phyloP scores from a whole-genome alignment of 129 eudicot species.

The Chrysanthemum seticuspe region DNA sequence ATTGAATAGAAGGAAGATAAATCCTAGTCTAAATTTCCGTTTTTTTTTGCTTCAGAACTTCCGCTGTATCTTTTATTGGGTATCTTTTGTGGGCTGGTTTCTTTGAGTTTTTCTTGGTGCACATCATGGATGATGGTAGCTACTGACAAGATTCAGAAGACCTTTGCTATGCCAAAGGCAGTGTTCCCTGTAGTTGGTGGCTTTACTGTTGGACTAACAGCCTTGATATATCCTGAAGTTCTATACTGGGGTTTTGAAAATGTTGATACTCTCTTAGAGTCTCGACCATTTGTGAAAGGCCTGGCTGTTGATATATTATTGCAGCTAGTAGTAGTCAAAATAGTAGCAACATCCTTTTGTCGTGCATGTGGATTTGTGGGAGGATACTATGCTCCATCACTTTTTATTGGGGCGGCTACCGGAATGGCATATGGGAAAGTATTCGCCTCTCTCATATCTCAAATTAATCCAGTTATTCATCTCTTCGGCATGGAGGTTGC shows the following conservation, averaged over 20 bases:
- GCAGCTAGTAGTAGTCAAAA: slow-evolving; percentile 73
- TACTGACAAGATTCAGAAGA: slow-evolving; percentile 49
- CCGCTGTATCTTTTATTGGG: slow-evolving; percentile 93
- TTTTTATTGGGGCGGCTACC: slow-evolving; percentile 93
- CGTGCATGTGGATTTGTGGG: slow-evolving; percentile 95
- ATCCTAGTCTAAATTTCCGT: slow-evolving; percentile 9
- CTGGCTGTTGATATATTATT: slow-evolving; percentile 71
- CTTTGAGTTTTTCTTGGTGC: slow-evolving; percentile 67
- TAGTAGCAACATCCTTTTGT: slow-evolving; percentile 77
- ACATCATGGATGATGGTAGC: slow-evolving; percentile 68
- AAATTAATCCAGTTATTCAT: slow-evolving; percentile 32
- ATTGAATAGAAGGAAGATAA: background rate
- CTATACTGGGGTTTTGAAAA: too few species aligned
- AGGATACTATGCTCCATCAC: slow-evolving; percentile 94
- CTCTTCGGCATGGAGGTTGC: too few species aligned
- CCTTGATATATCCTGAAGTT: slow-evolving; percentile 48
- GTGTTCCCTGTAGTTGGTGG: slow-evolving; percentile 79
- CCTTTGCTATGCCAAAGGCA: slow-evolving; percentile 51
- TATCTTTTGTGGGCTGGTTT: slow-evolving; percentile 79
- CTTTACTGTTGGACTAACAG: slow-evolving; percentile 70
- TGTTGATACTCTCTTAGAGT: background rate
- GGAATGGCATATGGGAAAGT: slow-evolving; percentile 97
- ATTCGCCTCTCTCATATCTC: slow-evolving; percentile 46
- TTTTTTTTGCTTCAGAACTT: slow-evolving; percentile 61
- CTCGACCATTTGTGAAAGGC: slow-evolving; percentile 62